A percentile compares a stretch with the other conserved stretches of the same genome.
phyloP scores from a whole-genome alignment of 148 eudicot genomes.

The Nepenthes mirabilis region DNA sequence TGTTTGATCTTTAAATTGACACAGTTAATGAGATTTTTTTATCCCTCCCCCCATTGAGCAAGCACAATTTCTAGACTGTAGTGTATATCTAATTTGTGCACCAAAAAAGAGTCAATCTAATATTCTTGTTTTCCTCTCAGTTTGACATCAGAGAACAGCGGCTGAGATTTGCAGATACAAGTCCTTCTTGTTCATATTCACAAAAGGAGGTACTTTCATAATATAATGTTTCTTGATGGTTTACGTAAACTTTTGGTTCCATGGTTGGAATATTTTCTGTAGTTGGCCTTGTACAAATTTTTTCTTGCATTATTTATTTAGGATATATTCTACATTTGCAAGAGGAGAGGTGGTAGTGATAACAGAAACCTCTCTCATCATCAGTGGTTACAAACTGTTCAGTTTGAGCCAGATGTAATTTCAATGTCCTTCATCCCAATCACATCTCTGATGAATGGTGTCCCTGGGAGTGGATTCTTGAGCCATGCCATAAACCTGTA shows the following conservation, averaged over 20 bases:
- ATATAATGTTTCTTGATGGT: constrained; percentile 7
- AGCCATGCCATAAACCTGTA: constrained; percentile 98
- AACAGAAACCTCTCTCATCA: constrained; percentile 42
- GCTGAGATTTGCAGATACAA: constrained; percentile 71
- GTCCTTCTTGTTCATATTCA: constrained; percentile 72
- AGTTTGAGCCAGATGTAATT: constrained; percentile 76
- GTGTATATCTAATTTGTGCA: not conserved
- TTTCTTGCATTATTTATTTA: constrained; percentile 12
- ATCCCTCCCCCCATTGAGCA: not conserved
- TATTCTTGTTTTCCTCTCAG: constrained; percentile 25
- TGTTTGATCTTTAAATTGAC: too few relatives aligned
- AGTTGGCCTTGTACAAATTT: not conserved
- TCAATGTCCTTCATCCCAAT: constrained; percentile 96
- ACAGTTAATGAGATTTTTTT: not conserved
- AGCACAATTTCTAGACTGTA: too few relatives aligned
- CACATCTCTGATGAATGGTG: constrained; percentile 87
- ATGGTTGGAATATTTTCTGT: not conserved
- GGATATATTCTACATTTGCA: constrained; percentile 70
- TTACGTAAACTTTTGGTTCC: constrained; percentile 3
- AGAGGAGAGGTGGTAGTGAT: constrained; percentile 95
- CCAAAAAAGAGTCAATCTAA: not conserved
- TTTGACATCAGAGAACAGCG: constrained; percentile 54
- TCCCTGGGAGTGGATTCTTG: constrained; percentile 90
- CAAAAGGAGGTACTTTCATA: constrained; percentile 61
- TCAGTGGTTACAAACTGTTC: constrained; percentile 89